Evolutionary conservation across 345 rosid genomes (phyloP).

Genomic region (Brassica carinata): DNA sequence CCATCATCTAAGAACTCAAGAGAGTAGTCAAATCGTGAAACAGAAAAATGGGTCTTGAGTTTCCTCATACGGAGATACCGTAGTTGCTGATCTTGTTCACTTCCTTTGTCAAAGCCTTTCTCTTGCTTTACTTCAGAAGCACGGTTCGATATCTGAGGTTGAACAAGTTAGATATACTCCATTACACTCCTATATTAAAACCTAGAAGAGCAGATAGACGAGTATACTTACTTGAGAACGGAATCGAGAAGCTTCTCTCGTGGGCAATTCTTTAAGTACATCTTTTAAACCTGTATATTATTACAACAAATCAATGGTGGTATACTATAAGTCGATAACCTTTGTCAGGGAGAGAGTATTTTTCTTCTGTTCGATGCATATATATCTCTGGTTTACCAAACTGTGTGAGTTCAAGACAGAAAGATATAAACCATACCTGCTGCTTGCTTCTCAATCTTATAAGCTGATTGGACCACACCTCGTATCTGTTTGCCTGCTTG

Average conservation of each 20-base stretch:
- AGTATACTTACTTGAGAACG: constrained; percentile 60
- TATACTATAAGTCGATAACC: not conserved
- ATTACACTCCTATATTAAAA: constrained; percentile 20
- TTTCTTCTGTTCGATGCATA: not conserved
- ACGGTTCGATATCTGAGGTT: constrained; percentile 65
- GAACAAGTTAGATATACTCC: not conserved
- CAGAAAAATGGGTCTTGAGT: not conserved
- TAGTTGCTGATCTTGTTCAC: constrained; percentile 84
- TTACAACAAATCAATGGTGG: not conserved
- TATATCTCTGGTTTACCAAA: constrained; percentile 5
- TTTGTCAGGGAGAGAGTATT: not conserved
- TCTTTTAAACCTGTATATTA: constrained; percentile 73
- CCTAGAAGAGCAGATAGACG: not conserved
- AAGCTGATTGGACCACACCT: constrained; percentile 64
- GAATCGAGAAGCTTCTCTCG: constrained; percentile 83
- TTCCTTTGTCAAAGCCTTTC: constrained; percentile 67
- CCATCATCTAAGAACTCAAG: constrained; percentile 13
- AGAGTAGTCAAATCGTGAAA: constrained; percentile 2
- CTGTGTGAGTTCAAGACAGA: not conserved
- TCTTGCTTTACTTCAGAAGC: constrained; percentile 72
- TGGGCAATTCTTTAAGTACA: constrained; percentile 66
- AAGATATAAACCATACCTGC: constrained; percentile 50
- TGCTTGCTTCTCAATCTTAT: constrained; percentile 90
- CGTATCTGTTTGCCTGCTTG: constrained; percentile 93
- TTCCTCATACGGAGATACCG: constrained; percentile 79